Evolutionary conservation across 257 asterid species (phyloP).

Genomic region (Ilex aquifolium): DNA sequence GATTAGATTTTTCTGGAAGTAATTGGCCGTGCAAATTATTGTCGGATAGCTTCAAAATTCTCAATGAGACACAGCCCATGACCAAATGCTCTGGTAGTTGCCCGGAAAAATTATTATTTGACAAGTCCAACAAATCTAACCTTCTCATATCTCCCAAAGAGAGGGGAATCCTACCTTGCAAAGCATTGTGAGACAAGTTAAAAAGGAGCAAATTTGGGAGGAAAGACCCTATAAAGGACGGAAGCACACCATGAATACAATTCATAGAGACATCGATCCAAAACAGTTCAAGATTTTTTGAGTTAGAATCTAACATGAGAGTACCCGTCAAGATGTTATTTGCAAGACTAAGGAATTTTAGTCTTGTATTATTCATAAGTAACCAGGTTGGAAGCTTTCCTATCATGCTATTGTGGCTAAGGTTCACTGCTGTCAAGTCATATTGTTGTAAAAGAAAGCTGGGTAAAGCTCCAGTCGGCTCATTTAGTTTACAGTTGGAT

Average conservation of each 20-base stretch:
- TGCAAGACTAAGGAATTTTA: neutral
- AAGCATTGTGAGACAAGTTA: slow-evolving; percentile 16
- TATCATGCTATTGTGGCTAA: slow-evolving; percentile 16
- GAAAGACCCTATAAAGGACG: slow-evolving; percentile 9
- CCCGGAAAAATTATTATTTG: too few species aligned
- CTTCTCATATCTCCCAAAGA: slow-evolving; percentile 15
- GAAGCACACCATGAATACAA: slow-evolving; percentile 11
- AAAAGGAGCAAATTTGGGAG: slow-evolving; percentile 18
- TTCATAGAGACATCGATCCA: slow-evolving; percentile 6
- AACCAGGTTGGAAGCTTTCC: slow-evolving; percentile 25
- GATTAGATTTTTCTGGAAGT: slow-evolving; percentile 13
- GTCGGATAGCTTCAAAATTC: too few species aligned
- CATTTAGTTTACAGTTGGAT: slow-evolving; percentile 20
- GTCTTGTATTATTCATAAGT: slow-evolving; percentile 15
- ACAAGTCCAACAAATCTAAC: neutral
- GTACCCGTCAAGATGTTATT: slow-evolving; percentile 11
- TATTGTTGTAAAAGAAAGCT: slow-evolving; percentile 19
- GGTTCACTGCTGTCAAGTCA: slow-evolving; percentile 19
- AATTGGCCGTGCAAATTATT: too few species aligned
- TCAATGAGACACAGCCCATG: too few species aligned
- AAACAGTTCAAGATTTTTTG: slow-evolving; percentile 1
- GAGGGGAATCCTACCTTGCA: slow-evolving; percentile 19
- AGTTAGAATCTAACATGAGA: slow-evolving; percentile 6
- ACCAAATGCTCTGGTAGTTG: too few species aligned
- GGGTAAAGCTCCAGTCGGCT: slow-evolving; percentile 11